phyloP scores from a whole-genome alignment of 768 basidiomycete species.

The Clitopilus passeckerianus region DNA sequence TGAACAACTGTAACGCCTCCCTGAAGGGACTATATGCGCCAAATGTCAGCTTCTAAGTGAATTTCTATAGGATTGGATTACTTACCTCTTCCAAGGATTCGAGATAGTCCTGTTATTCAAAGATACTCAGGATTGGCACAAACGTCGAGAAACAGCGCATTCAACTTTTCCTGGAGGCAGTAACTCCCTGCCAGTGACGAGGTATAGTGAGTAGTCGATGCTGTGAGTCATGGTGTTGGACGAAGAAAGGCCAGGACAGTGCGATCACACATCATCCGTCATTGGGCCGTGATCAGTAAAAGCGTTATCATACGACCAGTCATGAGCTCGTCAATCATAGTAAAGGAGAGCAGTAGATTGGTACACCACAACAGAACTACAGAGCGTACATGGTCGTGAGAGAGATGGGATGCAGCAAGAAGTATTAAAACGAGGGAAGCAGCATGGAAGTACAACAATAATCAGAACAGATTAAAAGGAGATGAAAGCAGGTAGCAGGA shows the following conservation, averaged over 20 bases:
- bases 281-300: not conserved
- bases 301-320: not conserved
- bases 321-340: no score
- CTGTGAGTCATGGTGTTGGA: slow-evolving; percentile 6
- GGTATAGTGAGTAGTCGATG: slow-evolving; percentile 72
- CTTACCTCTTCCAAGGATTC: slow-evolving; percentile 71
- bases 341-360: not conserved
- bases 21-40: slow-evolving; percentile 56
- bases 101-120: slow-evolving; percentile 50
- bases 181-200: slow-evolving; percentile 80
- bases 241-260: not conserved
- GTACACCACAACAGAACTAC: not conserved
- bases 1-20: slow-evolving; percentile 92
- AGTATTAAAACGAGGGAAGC: not conserved
- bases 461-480: not conserved
- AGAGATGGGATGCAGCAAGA: not conserved
- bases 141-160: slow-evolving; percentile 1
- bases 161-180: slow-evolving; percentile 72
- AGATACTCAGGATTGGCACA: slow-evolving; percentile 1
- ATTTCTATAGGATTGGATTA: not conserved
- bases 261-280: not conserved
- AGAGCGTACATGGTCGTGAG: not conserved
- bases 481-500: not conserved
- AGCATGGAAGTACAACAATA: slow-evolving; percentile 2
- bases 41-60: not conserved